These are phyloP conservation scores for Acanthamoeba lenticulata DNA, from an alignment of 208 protist genomes.

Conservation along the genomic window DNA sequence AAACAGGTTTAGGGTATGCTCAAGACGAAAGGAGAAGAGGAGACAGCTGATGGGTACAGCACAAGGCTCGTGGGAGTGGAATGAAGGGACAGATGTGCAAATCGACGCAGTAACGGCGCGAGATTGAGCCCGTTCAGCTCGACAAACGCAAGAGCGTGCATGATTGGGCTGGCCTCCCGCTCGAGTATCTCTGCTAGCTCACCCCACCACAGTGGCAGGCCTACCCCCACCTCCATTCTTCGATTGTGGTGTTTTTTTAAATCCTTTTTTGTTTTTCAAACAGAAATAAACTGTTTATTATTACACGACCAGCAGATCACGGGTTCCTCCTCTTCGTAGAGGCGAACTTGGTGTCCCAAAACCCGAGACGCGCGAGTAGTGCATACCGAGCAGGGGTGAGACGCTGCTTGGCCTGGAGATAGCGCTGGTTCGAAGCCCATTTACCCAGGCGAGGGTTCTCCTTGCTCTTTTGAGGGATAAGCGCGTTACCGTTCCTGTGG, in stretches of 20 bases:
- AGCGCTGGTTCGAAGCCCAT: conserved; percentile 14
- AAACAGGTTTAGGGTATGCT: neutral
- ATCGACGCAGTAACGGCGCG: neutral
- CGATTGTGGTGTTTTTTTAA: neutral
- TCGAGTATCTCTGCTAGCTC: neutral
- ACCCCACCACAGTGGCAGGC: too few species aligned
- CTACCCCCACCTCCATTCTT: too few species aligned
- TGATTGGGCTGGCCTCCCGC: neutral
- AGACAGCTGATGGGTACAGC: neutral
- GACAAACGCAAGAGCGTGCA: neutral
- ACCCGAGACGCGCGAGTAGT: neutral
- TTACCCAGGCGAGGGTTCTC: neutral
- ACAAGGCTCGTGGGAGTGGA: neutral
- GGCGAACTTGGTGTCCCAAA: conserved; percentile 3
- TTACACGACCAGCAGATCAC: neutral
- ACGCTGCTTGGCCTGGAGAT: neutral
- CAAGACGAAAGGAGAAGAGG: neutral
- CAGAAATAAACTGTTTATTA: neutral
- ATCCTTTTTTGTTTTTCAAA: neutral
- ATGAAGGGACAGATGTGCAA: neutral
- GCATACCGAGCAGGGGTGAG: neutral
- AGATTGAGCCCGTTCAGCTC: conserved; percentile 36
- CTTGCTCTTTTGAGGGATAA: conserved; percentile 2
- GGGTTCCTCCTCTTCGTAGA: neutral
- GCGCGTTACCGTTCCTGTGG: neutral